These are phyloP conservation scores for Jatropha curcas DNA, from an alignment of 345 rosid species.

Conservation along the genomic window DNA sequence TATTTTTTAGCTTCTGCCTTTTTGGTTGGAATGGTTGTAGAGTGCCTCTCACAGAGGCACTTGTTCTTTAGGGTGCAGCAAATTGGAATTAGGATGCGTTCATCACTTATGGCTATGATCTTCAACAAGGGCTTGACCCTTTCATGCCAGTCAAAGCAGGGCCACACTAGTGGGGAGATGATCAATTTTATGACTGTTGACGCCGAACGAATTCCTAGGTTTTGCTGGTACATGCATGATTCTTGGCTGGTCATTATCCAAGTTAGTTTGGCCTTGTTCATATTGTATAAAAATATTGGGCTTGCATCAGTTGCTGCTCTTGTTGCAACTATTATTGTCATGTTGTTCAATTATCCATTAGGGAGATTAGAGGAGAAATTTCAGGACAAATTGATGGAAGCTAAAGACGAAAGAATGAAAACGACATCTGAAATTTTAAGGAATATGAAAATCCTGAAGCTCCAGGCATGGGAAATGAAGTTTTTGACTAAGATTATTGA, in stretches of 20 bases:
- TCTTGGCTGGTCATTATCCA: slow-evolving; percentile 33
- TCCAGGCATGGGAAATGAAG: slow-evolving; percentile 45
- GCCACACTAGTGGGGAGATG: slow-evolving; percentile 31
- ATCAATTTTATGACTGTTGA: slow-evolving; percentile 41
- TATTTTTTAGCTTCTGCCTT: slow-evolving; percentile 30
- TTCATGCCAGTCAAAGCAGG: too few species aligned
- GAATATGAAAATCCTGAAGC: slow-evolving; percentile 41
- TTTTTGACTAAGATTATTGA: slow-evolving; percentile 35
- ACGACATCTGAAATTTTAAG: slow-evolving; percentile 30
- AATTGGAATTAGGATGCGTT: slow-evolving; percentile 28
- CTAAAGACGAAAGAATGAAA: slow-evolving; percentile 38
- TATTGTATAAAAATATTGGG: slow-evolving; percentile 34
- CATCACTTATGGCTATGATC: slow-evolving; percentile 1
- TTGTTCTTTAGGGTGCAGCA: slow-evolving; percentile 34
- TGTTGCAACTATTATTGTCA: slow-evolving; percentile 22
- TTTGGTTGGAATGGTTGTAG: slow-evolving; percentile 33
- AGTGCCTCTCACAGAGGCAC: slow-evolving; percentile 30
- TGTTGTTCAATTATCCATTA: slow-evolving; percentile 32
- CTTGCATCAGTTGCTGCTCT: slow-evolving; percentile 25
- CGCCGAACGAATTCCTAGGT: slow-evolving; percentile 31
- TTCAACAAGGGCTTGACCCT: too few species aligned
- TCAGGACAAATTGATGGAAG: slow-evolving; percentile 35
- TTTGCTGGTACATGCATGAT: slow-evolving; percentile 33
- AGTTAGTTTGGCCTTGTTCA: slow-evolving; percentile 30
- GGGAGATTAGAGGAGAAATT: slow-evolving; percentile 27